Conservation (phyloP, 768 basidiomycete species). For the Hortiboletus flavorubellus region DNA sequence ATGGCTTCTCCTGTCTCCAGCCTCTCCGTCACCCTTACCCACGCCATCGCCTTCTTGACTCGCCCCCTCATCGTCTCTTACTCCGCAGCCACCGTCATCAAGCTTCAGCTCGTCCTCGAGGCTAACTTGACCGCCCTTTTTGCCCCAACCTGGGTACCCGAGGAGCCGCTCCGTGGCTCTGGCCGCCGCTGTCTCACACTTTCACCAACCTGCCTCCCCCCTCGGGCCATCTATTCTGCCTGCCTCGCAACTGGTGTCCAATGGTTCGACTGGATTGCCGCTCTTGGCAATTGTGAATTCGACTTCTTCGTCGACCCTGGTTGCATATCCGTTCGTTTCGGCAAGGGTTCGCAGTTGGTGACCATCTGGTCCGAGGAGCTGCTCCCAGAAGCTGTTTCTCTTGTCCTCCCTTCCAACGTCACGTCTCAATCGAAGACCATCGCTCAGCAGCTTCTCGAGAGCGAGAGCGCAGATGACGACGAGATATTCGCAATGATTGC, state of each 20-base stretch:
- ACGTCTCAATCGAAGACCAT: conserved; percentile 50
- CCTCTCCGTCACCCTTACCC: conserved; percentile 67
- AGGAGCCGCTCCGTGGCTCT: conserved; percentile 64
- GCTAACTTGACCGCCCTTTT: conserved; percentile 69
- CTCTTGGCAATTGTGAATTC: conserved; percentile 66
- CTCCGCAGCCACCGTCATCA: conserved; percentile 59
- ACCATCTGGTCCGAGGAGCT: conserved; percentile 68
- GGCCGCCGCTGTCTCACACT: conserved; percentile 73
- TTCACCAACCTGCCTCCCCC: conserved; percentile 65
- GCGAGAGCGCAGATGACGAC: conserved; percentile 69
- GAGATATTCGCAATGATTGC: conserved; percentile 73
- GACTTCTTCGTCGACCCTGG: conserved; percentile 83
- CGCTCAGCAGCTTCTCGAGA: conserved; percentile 70
- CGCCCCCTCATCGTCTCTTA: conserved; percentile 56
- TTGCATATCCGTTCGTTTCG: conserved; percentile 65
- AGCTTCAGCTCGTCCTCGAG: conserved; percentile 70
- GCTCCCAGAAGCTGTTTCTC: conserved; percentile 26
- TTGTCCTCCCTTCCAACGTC: conserved; percentile 17
- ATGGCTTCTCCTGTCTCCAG: conserved; percentile 40
- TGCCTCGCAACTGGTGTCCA: conserved; percentile 68
- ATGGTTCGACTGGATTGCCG: conserved; percentile 78
- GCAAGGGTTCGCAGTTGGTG: conserved; percentile 43
- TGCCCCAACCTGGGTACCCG: conserved; percentile 60
- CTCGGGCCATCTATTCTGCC: conserved; percentile 66
- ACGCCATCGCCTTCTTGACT: conserved; percentile 73